Conservation (phyloP, 2,329 filamentous ascomycete genomes). For the Fusarium fujikuroi region DNA sequence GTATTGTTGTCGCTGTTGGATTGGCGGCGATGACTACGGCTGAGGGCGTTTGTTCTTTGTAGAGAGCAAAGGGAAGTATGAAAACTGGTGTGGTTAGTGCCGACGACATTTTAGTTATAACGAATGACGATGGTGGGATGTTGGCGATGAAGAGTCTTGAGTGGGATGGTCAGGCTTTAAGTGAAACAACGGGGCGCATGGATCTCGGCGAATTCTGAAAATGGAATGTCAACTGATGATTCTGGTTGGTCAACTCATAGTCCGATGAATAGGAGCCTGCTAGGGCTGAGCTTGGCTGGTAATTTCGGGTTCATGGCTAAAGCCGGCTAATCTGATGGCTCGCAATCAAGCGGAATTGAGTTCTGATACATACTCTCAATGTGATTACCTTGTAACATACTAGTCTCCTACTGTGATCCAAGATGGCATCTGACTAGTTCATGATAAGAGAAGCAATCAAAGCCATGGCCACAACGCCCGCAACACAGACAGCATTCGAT, state of each 20-base stretch:
- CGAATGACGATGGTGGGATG: neutral
- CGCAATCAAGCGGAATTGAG: neutral
- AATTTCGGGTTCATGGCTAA: neutral
- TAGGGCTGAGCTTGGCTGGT: neutral
- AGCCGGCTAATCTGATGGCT: neutral
- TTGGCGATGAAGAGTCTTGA: neutral
- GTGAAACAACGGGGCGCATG: neutral
- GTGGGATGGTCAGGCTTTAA: neutral
- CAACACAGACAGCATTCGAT: neutral
- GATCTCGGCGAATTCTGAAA: neutral
- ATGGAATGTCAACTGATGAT: neutral
- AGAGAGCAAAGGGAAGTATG: neutral
- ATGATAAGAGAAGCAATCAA: neutral
- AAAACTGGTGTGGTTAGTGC: conserved; percentile 1
- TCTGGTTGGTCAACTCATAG: neutral
- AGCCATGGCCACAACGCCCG: neutral
- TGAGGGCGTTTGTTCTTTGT: neutral
- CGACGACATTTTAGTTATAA: neutral
- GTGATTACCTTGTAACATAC: neutral
- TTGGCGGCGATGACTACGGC: neutral
- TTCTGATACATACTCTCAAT: neutral
- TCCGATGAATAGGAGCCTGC: no score
- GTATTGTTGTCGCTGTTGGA: conserved; percentile 1
- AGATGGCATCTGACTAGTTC: accelerated
- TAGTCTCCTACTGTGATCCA: accelerated